Evolutionary conservation across 2,329 filamentous ascomycete genomes (phyloP), one percentile per base, ranked within the genome.

Genomic region (Ceratocystis destructans): DNA sequence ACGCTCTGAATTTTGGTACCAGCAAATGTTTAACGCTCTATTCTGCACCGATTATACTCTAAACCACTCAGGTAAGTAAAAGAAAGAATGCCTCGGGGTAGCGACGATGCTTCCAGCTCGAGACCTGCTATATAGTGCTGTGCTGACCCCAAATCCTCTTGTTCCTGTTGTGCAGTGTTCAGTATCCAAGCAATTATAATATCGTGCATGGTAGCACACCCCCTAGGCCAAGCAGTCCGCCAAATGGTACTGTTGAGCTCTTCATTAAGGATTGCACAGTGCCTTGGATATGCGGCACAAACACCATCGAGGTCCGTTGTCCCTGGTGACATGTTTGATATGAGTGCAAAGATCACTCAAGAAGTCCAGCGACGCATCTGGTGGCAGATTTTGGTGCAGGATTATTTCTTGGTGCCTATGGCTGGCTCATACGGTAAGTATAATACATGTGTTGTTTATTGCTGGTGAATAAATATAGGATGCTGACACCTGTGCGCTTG

Each of bases 331-430:
- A 22, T 6, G 4, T 46, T 61, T 46, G 61, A 53, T 46, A 25
- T 53, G 48, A n/a, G 20, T 20, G 20, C 25, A 28, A 64, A 53
- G 31, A 65, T 63, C 33, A 46, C 53, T 15, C 63, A 68, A 41
- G 63, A 68, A 53, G 48, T 68, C 44, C 33, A 55, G 2, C 64
- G 66, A 8, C 63, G 66, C 31, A 62, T 68, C n/a, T 68, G 66
- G 66, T 68, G 66, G 66, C 66, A 68, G 50, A 65, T 68, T 44
- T 25, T 68, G 45, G 59, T 68, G 15, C 66, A 68, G 33, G 66
- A 68, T 25, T 68, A 68, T 59, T 68, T 68, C 57, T 41, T 62
- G 37, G 66, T 68, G 37, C 66, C 66, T n/a, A 68, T 68, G 66
- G 66, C 66, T 12, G 66, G 66, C 25, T 65, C 63, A 15, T 68